phyloP scores from a whole-genome alignment of 2,329 filamentous ascomycete genomes.

The Cladophialophora bantiana region DNA sequence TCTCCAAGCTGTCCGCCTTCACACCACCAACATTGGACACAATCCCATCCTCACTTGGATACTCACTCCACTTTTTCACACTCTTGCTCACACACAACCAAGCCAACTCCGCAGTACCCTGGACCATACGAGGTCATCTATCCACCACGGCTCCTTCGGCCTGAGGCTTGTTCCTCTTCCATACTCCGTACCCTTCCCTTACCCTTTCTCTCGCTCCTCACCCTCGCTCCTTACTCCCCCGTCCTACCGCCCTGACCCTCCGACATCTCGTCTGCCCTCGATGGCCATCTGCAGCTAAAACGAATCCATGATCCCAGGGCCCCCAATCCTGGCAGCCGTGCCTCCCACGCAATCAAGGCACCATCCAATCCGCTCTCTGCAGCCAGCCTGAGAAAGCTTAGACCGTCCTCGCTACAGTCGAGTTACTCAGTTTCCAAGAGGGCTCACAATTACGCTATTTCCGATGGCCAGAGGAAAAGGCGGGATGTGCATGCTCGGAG shows the following conservation, averaged over 20 bases:
- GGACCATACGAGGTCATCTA: constrained; percentile 12
- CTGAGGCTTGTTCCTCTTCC: constrained; percentile 13
- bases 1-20: not conserved
- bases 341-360: constrained; percentile 36
- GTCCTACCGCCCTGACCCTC: constrained; percentile 10
- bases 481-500: not conserved
- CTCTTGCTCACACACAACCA: not conserved
- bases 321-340: constrained; percentile 25
- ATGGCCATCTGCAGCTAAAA: constrained; percentile 27
- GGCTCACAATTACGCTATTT: constrained; percentile 2
- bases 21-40: constrained; percentile 15
- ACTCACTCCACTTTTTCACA: constrained; percentile 14
- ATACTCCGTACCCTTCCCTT: not conserved
- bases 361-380: constrained; percentile 28
- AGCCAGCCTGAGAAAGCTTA: constrained; percentile 23
- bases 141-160: constrained; percentile 14
- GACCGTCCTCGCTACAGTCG: constrained; percentile 12
- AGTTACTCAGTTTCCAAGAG: constrained; percentile 10
- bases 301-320: constrained; percentile 21
- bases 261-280: constrained; percentile 12
- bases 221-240: constrained; percentile 1
- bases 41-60: constrained; percentile 7
- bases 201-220: not conserved
- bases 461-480: not conserved
- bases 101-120: not conserved